phyloP scores from a whole-genome alignment of 495 filamentous ascomycete species.

The Penicillium silybi region DNA sequence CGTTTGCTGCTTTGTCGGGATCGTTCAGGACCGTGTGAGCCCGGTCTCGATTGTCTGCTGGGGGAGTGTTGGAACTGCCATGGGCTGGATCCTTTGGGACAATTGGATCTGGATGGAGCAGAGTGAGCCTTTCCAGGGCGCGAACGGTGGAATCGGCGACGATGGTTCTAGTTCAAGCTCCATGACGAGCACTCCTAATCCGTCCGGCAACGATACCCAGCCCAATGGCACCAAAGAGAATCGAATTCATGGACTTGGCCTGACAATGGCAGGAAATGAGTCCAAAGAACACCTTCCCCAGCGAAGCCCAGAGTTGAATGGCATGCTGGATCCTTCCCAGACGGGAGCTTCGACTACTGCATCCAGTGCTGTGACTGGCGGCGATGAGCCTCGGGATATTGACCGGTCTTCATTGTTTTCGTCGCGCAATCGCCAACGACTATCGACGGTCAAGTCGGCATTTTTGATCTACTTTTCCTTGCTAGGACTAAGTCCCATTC shows the following conservation, averaged over 20 bases:
- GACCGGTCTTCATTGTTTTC: slow-evolving; percentile 43
- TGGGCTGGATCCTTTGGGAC: slow-evolving; percentile 91
- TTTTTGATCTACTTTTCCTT: slow-evolving; percentile 89
- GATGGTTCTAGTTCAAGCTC: slow-evolving; percentile 48
- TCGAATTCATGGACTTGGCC: slow-evolving; percentile 45
- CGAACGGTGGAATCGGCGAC: slow-evolving; percentile 36
- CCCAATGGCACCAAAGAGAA: slow-evolving; percentile 25
- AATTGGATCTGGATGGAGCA: slow-evolving; percentile 69
- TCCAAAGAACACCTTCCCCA: slow-evolving; percentile 23
- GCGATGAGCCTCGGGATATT: slow-evolving; percentile 13
- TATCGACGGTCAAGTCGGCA: slow-evolving; percentile 81
- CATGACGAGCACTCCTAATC: slow-evolving; percentile 34
- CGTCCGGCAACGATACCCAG: slow-evolving; percentile 19
- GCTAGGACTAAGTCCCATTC: slow-evolving; percentile 85
- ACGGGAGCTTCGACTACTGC: slow-evolving; percentile 10
- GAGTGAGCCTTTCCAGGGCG: slow-evolving; percentile 36
- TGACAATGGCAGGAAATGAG: slow-evolving; percentile 37
- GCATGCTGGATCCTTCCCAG: background rate
- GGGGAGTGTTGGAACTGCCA: slow-evolving; percentile 74
- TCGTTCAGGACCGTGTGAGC: slow-evolving; percentile 77
- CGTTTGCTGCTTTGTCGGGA: slow-evolving; percentile 87
- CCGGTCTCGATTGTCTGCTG: slow-evolving; percentile 83
- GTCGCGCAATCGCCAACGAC: slow-evolving; percentile 59
- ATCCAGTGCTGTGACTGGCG: slow-evolving; percentile 4
- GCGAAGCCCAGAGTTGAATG: slow-evolving; percentile 17